Conservation (phyloP, 768 basidiomycete species). For the Rhizopogon rudus region DNA sequence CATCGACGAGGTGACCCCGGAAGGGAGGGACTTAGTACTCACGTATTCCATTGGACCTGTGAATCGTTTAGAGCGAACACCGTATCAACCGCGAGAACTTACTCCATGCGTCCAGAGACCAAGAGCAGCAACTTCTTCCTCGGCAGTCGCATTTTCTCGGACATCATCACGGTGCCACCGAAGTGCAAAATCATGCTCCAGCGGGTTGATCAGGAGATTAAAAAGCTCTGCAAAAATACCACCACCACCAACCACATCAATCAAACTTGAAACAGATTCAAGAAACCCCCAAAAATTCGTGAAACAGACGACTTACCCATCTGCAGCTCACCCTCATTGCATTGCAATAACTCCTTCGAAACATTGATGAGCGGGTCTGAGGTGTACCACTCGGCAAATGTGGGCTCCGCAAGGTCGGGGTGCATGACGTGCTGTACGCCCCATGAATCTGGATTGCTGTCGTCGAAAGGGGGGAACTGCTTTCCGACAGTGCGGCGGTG, state of each 20-base stretch:
- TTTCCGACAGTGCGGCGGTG: constrained; percentile 69
- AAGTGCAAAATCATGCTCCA: constrained; percentile 59
- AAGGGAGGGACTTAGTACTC: constrained; percentile 18
- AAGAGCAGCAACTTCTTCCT: constrained; percentile 58
- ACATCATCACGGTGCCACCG: constrained; percentile 83
- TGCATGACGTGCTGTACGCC: constrained; percentile 84
- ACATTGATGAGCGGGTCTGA: constrained; percentile 41
- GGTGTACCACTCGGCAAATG: constrained; percentile 67
- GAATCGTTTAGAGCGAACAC: not conserved
- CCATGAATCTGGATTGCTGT: constrained; percentile 63
- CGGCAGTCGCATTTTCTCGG: constrained; percentile 45
- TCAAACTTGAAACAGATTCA: not conserved
- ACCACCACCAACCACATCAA: not conserved
- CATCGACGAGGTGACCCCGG: not conserved
- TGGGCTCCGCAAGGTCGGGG: constrained; percentile 55
- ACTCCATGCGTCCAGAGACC: constrained; percentile 62
- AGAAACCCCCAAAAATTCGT: not conserved
- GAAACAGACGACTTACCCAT: constrained; percentile 51
- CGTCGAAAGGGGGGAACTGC: constrained; percentile 71
- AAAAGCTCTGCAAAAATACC: constrained; percentile 51
- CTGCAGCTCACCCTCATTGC: constrained; percentile 55
- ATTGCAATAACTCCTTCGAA: constrained; percentile 46
- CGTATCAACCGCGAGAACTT: constrained; percentile 17
- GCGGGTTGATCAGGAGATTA: constrained; percentile 71
- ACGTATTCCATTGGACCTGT: constrained; percentile 84